Conservation (phyloP, 768 basidiomycete species). For the Amanita pseudoporphyria region DNA sequence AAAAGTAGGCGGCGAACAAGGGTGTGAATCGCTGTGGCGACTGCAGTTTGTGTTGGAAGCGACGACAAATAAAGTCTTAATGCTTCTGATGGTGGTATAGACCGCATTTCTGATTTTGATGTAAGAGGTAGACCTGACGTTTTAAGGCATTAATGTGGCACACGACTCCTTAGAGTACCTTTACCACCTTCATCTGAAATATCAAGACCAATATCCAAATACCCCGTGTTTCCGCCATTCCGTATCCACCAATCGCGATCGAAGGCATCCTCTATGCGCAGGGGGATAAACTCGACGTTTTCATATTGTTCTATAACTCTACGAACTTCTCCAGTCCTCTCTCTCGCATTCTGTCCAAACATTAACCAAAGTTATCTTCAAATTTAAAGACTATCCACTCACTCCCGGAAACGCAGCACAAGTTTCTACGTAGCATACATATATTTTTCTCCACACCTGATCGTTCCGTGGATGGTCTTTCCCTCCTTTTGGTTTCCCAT, state of each 20-base stretch:
- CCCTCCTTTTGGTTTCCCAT: constrained; percentile 37
- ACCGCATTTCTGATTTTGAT: constrained; percentile 16
- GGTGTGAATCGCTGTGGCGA: constrained; percentile 45
- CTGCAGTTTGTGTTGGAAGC: constrained; percentile 68
- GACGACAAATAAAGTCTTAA: constrained; percentile 47
- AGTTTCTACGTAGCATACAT: constrained; percentile 63
- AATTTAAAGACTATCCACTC: constrained; percentile 17
- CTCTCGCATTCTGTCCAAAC: constrained; percentile 32
- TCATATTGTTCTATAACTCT: constrained; percentile 31
- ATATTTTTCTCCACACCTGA: constrained; percentile 51
- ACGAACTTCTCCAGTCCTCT: constrained; percentile 44
- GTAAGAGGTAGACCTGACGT: constrained; percentile 23
- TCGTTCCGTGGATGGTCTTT: constrained; percentile 56
- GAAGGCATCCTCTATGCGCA: constrained; percentile 71
- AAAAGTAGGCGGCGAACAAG: constrained; percentile 63
- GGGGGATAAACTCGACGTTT: constrained; percentile 46
- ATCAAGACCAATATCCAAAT: constrained; percentile 31
- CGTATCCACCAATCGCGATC: constrained; percentile 55
- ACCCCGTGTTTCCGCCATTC: constrained; percentile 24
- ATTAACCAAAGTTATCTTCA: constrained; percentile 9
- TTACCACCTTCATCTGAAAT: constrained; percentile 42
- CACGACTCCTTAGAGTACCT: neutral
- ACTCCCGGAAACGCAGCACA: constrained; percentile 54
- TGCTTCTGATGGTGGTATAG: constrained; percentile 15
- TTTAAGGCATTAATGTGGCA: constrained; percentile 1